Evolutionary conservation across 352 stramenopile genomes (phyloP), one percentile per base, ranked within the genome.

Genomic region (Pythium graminicola): DNA sequence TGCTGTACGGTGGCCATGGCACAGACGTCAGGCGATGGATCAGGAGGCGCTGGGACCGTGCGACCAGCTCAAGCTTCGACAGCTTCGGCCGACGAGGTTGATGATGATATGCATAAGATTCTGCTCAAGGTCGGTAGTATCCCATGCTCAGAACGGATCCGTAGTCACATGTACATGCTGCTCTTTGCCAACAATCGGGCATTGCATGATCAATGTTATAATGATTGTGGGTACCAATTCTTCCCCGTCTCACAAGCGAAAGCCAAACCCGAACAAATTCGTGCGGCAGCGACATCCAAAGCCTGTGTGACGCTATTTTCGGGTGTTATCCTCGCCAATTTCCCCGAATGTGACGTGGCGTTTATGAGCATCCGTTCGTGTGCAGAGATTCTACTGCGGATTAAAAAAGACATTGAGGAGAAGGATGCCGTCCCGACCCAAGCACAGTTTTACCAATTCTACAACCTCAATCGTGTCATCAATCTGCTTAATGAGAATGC

Each of bases 101-200:
- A 62, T 26, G 54, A 55, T 17, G 55, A 57, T 28, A 65, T 68
- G 61, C 54, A 53, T 19, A 33, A 48, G 22, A 40, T 68, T 22
- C 53, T 68, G 24, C 31, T 14, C 27, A 54, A 64, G 24, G 45
- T 64, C 14, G 56, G 56, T 42, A 50, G 31, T n/a, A 20, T 57
- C 13, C 35, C 33, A 38, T 64, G 56, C 48, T 50, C 56, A 2
- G 48, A 47, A 17, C 17, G 27, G 27, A 43, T 58, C 19, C 48
- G 49, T n/a, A 42, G 27, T 3, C 41, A 36, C 14, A 47, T 50
- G n/a, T 64, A 50, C 35, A 4, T 39, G 57, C 57, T 74, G 26
- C 55, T 80, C 2, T 85, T 79, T 65, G 64, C 66, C 32, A 78
- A 73, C 51, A 86, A 86, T 52, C 55, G 59, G 8, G 70, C 50